Base-by-base conservation (phyloP, 352 stramenopile species). In the Lagenidium giganteum region DNA sequence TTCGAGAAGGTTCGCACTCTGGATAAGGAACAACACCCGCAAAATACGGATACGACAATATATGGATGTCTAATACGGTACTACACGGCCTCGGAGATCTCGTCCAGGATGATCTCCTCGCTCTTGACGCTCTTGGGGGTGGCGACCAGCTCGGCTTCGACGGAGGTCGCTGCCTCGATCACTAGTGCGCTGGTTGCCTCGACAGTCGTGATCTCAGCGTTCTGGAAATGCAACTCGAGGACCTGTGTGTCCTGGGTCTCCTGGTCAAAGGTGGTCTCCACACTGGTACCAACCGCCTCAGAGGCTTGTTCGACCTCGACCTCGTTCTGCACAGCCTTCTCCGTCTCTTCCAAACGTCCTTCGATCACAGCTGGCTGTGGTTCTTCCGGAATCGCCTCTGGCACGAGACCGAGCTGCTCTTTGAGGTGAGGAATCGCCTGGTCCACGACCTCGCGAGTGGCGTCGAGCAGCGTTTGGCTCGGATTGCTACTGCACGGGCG, bases 351-450 rank as follows among this genome's bases (percentile, higher is more conserved):
- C 1, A 34, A 20, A n/a, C 47, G 42, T 11, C 31, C 54, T 48
- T 59, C 44, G 35, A 59, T 55, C 38, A 37, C 54, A 18, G 48
- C 35, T 23, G 46, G 40, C 22, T 53, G 33, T 3, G 46, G 50
- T 17, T 61, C 45, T 14, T 45, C 33, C 3, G 56, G 41, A 1
- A 50, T 27, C 13, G 45, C 46, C 14, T 76, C 59, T 0, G 70
- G 61, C 36, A 85, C 35, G 8, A 90, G 44, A 24, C 78, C 78
- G 1, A 91, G 59, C 33, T 88, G 78, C 17, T 87, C 72, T 35
- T 88, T 91, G 44, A 88, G 52, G 22, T 91, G 75, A 3, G 78
- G 78, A 61, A 79, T 86, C 22, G 85, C 62, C 6, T 65, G 61
- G 34, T 91, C 78, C 23, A 91, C 84, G 11, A 91, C 68, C 3